Percentiles rank a stretch among this genome's conserved stretches.
phyloP scores from a whole-genome alignment of 108 stramenopile species.

The Cyclotella sp. region DNA sequence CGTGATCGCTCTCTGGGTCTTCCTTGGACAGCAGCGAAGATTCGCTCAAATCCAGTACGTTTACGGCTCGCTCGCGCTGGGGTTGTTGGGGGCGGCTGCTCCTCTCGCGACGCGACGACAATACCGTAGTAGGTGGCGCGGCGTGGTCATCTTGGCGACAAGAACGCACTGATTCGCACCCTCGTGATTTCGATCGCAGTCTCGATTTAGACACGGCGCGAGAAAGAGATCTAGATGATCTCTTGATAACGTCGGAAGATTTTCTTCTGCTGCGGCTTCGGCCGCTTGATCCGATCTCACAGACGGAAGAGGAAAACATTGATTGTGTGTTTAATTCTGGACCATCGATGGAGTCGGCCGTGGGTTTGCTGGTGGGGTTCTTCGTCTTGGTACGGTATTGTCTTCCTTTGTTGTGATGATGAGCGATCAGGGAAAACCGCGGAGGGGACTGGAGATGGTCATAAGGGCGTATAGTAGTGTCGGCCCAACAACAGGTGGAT shows the following conservation, averaged over 20 bases:
- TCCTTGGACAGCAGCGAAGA: background rate
- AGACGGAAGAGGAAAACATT: slow-evolving; percentile 8
- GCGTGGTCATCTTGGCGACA: background rate
- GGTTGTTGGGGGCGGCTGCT: slow-evolving; percentile 1
- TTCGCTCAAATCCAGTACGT: background rate
- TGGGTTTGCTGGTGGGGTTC: background rate
- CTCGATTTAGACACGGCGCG: background rate
- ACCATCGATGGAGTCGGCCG: background rate
- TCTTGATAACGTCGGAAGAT: background rate
- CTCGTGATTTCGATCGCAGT: slow-evolving; percentile 11
- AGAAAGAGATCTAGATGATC: background rate
- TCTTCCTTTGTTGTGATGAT: background rate
- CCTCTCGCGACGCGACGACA: background rate
- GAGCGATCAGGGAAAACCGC: background rate
- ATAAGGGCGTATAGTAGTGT: no score
- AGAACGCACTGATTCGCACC: background rate
- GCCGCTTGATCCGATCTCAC: background rate
- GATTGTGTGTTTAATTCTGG: background rate
- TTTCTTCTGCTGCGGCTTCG: slow-evolving; percentile 2
- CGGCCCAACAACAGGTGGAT: background rate
- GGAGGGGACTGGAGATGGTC: no score
- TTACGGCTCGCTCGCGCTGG: no score
- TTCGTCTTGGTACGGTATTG: background rate
- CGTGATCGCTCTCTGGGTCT: background rate
- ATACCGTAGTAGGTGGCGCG: background rate